Base-by-base conservation (phyloP, 306 rosid species). In the Lathyrus aphaca region DNA sequence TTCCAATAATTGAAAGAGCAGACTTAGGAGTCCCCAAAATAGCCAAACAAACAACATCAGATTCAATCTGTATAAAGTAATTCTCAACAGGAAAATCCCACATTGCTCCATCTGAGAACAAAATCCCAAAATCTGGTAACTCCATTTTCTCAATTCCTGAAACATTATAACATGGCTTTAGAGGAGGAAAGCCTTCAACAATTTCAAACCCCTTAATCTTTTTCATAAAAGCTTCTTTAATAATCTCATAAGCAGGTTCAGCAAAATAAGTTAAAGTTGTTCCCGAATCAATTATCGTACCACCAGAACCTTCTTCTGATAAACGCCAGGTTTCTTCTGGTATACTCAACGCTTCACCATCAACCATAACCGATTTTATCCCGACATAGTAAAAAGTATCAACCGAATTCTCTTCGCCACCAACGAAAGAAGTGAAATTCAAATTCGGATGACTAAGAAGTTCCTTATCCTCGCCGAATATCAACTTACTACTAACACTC, bases 261-360 rank as follows among this genome's bases (percentile, higher is more conserved):
- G 89, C 88, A 77, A 94, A 94, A 75, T 94, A 94, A 74, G 96
- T 94, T 14, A 94, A 73, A 16, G 99, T 94, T 1, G 99, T 94
- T 13, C 99, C 99, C 13, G 99, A 94, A 82, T 94, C 99, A 58
- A 94, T 83, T 57, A 94, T 94, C 8, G 97, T 88, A n/a, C 97
- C 98, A 5, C 98, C 98, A 43, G 64, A 77, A 29, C 97, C 96
- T 21, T 87, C 88, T 14, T 82, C 66, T 1, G 95, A 73, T 44
- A 88, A 68, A 44, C 74, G 69, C 99, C 95, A 94, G 44, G 88
- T 89, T 76, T 88, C 87, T 32, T 86, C 83, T 1, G 97, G 92
- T 15, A 94, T 91, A n/a, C 80, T 46, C 49, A 88, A 63, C 8
- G 35, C 83, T 54, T 91, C 96, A 16, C 82, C 88, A 37, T 86